A percentile compares a stretch with the other conserved stretches of the same genome.
These are phyloP conservation scores for Turritis glabra DNA, from an alignment of 345 rosid species.

Conservation along the genomic window DNA sequence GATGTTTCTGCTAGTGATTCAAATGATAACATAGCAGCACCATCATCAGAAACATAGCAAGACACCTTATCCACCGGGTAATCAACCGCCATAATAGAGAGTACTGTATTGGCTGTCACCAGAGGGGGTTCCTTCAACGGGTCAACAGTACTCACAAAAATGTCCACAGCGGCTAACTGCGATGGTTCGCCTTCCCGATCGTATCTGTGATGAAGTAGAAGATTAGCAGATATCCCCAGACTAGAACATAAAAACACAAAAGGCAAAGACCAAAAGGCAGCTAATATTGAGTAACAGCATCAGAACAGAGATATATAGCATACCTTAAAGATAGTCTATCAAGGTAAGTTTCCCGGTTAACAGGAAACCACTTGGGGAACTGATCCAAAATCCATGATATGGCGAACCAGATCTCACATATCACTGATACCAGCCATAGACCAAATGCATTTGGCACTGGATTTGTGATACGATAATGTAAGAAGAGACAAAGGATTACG, in stretches of 20 bases:
- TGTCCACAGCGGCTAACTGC: slow-evolving; percentile 83
- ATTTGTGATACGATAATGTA: slow-evolving; percentile 84
- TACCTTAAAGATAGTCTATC: slow-evolving; percentile 89
- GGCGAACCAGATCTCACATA: slow-evolving; percentile 98
- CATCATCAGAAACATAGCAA: slow-evolving; percentile 92
- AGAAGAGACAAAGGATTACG: slow-evolving; percentile 70
- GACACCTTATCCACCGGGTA: slow-evolving; percentile 92
- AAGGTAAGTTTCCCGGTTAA: slow-evolving; percentile 89
- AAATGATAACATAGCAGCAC: slow-evolving; percentile 91
- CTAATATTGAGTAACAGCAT: background rate
- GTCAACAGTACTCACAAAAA: slow-evolving; percentile 95
- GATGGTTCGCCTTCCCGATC: slow-evolving; percentile 89
- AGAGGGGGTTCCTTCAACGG: slow-evolving; percentile 95
- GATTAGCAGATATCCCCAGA: slow-evolving; percentile 1
- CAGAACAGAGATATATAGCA: slow-evolving; percentile 10
- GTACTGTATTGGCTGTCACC: slow-evolving; percentile 91
- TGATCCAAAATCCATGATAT: slow-evolving; percentile 96
- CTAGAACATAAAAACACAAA: background rate
- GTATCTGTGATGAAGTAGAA: slow-evolving; percentile 46
- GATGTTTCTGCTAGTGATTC: slow-evolving; percentile 88
- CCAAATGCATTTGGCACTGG: slow-evolving; percentile 81
- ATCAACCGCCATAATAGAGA: slow-evolving; percentile 88
- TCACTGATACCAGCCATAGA: slow-evolving; percentile 85
- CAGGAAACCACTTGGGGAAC: slow-evolving; percentile 93
- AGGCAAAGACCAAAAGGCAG: background rate